Evolutionary conservation across 1,139 yeast species (phyloP).

Genomic region (Debaryomyces coudertii): DNA sequence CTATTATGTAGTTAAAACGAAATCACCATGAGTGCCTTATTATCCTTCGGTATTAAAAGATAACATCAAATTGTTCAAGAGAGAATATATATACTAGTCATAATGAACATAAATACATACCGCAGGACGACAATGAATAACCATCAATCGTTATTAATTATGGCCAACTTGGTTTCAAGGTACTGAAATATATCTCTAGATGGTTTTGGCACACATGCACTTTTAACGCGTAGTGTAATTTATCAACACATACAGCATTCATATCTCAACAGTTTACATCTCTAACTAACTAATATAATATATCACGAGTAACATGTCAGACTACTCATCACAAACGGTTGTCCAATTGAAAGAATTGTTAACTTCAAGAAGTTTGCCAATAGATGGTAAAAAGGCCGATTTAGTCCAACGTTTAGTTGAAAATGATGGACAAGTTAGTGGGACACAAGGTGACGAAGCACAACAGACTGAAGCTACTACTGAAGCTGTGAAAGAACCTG

Average conservation of each 20-base stretch:
- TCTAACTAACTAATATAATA: conserved; percentile 2
- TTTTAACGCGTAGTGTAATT: conserved; percentile 11
- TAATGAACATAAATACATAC: too few relatives aligned
- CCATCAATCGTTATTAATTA: neutral
- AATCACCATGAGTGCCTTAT: too few relatives aligned
- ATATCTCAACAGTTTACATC: neutral
- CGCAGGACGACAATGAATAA: too few relatives aligned
- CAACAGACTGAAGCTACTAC: conserved; percentile 16
- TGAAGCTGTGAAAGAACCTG: conserved; percentile 12
- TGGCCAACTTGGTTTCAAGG: neutral
- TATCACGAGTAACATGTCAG: conserved; percentile 45
- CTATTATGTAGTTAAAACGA: too few relatives aligned
- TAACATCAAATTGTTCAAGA: too few relatives aligned
- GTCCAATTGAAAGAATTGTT: conserved; percentile 82
- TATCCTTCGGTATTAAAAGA: too few relatives aligned
- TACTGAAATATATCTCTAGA: neutral
- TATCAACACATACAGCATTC: conserved; percentile 2
- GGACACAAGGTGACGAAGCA: conserved; percentile 15
- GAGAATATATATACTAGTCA: neutral
- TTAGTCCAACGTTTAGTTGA: conserved; percentile 69
- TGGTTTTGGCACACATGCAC: conserved; percentile 9
- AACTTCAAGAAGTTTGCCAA: conserved; percentile 66
- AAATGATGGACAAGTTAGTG: conserved; percentile 19
- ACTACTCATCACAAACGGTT: conserved; percentile 70
- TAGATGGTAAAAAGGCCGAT: conserved; percentile 84